phyloP scores from a whole-genome alignment of 352 stramenopile genomes.

The Phytophthora foliorum region DNA sequence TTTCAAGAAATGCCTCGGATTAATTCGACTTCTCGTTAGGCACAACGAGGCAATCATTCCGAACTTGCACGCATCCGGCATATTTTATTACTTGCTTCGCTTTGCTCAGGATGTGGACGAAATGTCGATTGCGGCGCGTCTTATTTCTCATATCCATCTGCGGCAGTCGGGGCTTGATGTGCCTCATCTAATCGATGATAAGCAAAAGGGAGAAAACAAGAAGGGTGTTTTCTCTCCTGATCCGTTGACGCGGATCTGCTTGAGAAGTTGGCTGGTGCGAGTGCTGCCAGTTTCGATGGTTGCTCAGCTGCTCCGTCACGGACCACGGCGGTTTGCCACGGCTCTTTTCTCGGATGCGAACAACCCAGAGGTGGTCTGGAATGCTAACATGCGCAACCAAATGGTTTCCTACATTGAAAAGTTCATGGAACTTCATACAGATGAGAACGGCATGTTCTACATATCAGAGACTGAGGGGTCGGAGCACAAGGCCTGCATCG shows the following conservation, averaged over 20 bases:
- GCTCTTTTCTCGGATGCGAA: conserved; percentile 86
- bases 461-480: conserved; percentile 74
- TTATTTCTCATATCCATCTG: conserved; percentile 88
- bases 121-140: conserved; percentile 79
- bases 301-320: conserved; percentile 84
- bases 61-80: conserved; percentile 81
- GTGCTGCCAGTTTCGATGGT: conserved; percentile 89
- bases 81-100: conserved; percentile 90
- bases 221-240: conserved; percentile 85
- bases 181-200: conserved; percentile 69
- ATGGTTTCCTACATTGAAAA: conserved; percentile 91
- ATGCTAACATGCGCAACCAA: conserved; percentile 85
- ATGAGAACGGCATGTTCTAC: conserved; percentile 75
- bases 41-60: conserved; percentile 90
- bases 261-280: conserved; percentile 88
- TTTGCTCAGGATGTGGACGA: conserved; percentile 86
- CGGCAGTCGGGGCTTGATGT: conserved; percentile 78
- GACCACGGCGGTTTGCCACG: conserved; percentile 75
- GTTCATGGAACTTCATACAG: conserved; percentile 82
- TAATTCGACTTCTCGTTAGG: conserved; percentile 84
- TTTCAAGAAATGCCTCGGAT: conserved; percentile 85
- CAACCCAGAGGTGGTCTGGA: conserved; percentile 91
- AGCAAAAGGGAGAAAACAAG: conserved; percentile 84
- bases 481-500: conserved; percentile 82
- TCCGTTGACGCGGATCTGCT: conserved; percentile 82